phyloP scores from a whole-genome alignment of 495 filamentous ascomycete genomes.

The Hyphodiscus hymeniophilus region DNA sequence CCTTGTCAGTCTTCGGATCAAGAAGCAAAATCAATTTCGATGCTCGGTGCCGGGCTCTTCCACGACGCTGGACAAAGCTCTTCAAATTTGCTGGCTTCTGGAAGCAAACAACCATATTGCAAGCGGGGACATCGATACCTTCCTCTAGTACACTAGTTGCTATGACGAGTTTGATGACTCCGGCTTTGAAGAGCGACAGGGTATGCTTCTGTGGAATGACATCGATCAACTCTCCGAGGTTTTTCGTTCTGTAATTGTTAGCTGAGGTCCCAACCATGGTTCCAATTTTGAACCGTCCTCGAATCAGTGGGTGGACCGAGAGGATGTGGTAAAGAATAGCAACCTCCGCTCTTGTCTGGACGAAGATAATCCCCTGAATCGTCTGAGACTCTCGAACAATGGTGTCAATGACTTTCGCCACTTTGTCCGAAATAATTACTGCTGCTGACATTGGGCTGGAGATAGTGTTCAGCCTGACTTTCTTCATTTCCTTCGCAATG shows the following conservation, averaged over 20 bases:
- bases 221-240: conserved; percentile 54
- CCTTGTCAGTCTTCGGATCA: conserved; percentile 30
- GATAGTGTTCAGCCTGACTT: conserved; percentile 28
- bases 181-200: conserved; percentile 59
- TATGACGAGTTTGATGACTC: conserved; percentile 68
- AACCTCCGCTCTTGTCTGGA: conserved; percentile 61
- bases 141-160: conserved; percentile 85
- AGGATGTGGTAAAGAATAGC: conserved; percentile 60
- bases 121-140: conserved; percentile 81
- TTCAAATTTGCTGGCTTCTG: conserved; percentile 68
- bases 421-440: conserved; percentile 23
- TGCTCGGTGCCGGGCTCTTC: conserved; percentile 63
- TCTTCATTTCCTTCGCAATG: conserved; percentile 41
- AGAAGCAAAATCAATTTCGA: conserved; percentile 66
- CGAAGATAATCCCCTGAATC: conserved; percentile 63
- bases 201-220: conserved; percentile 46
- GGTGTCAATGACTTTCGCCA: conserved; percentile 26
- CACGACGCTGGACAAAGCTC: conserved; percentile 83
- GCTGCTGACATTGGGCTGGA: conserved; percentile 18
- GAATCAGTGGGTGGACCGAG: conserved; percentile 48
- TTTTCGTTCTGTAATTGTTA: conserved; percentile 34
- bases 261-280: conserved; percentile 69
- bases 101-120: conserved; percentile 83
- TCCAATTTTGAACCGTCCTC: conserved; percentile 47
- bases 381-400: conserved; percentile 23